phyloP scores from a whole-genome alignment of 306 rosid species.

The Sesbania bispinosa region DNA sequence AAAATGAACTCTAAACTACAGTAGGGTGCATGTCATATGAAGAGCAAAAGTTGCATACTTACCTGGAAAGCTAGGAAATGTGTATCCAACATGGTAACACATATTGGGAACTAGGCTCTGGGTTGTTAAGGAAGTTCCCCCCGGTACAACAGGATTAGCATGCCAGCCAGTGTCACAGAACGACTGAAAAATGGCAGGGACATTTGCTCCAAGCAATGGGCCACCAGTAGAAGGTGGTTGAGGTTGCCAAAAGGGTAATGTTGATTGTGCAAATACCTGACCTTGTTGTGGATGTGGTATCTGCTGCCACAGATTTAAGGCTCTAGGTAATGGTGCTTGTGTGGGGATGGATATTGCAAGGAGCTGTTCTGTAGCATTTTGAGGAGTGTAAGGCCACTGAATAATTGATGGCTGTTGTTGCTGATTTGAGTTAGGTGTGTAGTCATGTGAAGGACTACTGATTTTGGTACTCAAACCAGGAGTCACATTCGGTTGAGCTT shows the following conservation, averaged over 20 bases:
- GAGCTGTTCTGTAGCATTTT: slow-evolving; percentile 29
- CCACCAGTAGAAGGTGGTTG: slow-evolving; percentile 24
- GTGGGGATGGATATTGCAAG: slow-evolving; percentile 23
- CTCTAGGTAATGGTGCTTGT: slow-evolving; percentile 27
- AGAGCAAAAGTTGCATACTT: slow-evolving; percentile 8
- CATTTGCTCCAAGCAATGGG: no score
- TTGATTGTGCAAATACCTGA: slow-evolving; percentile 32
- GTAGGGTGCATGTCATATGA: not conserved
- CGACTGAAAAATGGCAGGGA: no score
- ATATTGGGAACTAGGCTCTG: slow-evolving; percentile 40
- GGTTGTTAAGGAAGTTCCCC: slow-evolving; percentile 32
- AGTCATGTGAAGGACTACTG: slow-evolving; percentile 23
- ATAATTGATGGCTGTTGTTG: slow-evolving; percentile 23
- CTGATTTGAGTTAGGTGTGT: slow-evolving; percentile 20
- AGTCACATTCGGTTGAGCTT: slow-evolving; percentile 7
- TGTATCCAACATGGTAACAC: slow-evolving; percentile 38
- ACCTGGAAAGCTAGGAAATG: slow-evolving; percentile 50
- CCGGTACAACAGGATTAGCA: slow-evolving; percentile 8
- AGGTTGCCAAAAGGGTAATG: slow-evolving; percentile 40
- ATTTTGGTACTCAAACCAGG: no score
- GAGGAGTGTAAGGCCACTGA: slow-evolving; percentile 33
- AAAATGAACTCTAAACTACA: not conserved
- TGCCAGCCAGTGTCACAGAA: no score
- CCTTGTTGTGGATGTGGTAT: slow-evolving; percentile 33
- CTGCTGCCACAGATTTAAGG: slow-evolving; percentile 42